A percentile compares a stretch with the other conserved stretches of the same genome.
phyloP scores from a whole-genome alignment of 176 grass and related monocot species.

The Cenchrus fungigraminus region DNA sequence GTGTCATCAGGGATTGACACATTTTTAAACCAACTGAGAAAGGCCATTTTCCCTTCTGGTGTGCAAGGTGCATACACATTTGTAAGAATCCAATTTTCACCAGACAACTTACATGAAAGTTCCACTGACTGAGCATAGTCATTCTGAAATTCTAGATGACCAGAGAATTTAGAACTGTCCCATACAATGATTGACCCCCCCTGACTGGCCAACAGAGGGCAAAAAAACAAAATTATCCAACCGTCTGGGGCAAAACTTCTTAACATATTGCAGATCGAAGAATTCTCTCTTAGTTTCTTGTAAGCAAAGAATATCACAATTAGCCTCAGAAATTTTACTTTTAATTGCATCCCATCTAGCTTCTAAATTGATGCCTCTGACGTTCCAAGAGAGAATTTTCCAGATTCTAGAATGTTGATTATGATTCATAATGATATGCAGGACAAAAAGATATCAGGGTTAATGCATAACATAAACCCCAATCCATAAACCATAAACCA shows the following conservation, averaged over 20 bases:
- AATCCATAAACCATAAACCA: no score
- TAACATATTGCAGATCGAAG: background rate
- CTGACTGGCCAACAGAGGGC: background rate
- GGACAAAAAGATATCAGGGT: no score
- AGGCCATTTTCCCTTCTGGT: rapidly evolving
- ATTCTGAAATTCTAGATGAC: no score
- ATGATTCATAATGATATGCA: no score
- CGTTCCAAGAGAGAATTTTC: background rate
- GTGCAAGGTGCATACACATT: background rate
- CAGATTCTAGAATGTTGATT: no score
- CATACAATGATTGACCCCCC: background rate
- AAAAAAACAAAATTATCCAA: background rate
- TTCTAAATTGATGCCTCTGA: background rate
- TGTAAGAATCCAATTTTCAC: background rate
- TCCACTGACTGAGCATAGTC: no score
- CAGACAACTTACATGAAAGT: no score
- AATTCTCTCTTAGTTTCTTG: background rate
- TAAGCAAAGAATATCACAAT: background rate
- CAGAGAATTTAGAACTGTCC: no score
- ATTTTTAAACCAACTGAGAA: background rate
- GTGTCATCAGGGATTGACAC: background rate
- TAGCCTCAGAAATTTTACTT: background rate
- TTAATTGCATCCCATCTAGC: background rate
- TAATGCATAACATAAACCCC: no score
- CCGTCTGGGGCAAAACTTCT: rapidly evolving